Conservation (phyloP, 441 rosid genomes). For the California macrophylla region DNA sequence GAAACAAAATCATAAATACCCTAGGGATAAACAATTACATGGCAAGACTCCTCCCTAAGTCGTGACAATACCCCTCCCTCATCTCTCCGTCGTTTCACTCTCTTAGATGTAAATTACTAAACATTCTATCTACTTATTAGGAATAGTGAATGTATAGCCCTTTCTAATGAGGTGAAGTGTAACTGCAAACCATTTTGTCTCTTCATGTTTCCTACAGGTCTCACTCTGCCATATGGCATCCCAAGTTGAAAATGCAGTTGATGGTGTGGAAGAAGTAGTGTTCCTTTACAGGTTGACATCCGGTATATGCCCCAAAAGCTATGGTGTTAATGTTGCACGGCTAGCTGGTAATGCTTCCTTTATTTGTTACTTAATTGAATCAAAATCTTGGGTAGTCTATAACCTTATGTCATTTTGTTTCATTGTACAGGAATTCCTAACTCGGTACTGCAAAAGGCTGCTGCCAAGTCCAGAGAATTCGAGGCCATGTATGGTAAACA, state of each 20-base stretch:
- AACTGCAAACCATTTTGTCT: neutral
- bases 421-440: constrained; percentile 63
- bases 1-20: too few species aligned
- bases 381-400: constrained; percentile 2
- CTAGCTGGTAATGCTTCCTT: constrained; percentile 56
- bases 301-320: constrained; percentile 96
- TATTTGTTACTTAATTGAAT: neutral
- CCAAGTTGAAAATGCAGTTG: constrained; percentile 61
- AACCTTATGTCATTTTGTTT: too few species aligned
- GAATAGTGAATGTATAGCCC: neutral
- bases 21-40: too few species aligned
- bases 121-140: too few species aligned
- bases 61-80: too few species aligned
- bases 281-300: constrained; percentile 72
- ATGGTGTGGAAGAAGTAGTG: constrained; percentile 73
- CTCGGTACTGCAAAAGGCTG: constrained; percentile 55
- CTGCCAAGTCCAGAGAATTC: constrained; percentile 61
- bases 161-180: neutral
- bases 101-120: too few species aligned
- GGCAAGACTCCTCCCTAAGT: too few species aligned
- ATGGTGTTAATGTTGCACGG: constrained; percentile 93
- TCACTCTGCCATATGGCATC: constrained; percentile 92
- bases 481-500: constrained; percentile 49
- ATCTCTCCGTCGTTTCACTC: too few species aligned
- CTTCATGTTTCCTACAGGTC: constrained; percentile 37